phyloP scores from a whole-genome alignment of 805 yeast genomes.

The Cephaloascus fragrans region DNA sequence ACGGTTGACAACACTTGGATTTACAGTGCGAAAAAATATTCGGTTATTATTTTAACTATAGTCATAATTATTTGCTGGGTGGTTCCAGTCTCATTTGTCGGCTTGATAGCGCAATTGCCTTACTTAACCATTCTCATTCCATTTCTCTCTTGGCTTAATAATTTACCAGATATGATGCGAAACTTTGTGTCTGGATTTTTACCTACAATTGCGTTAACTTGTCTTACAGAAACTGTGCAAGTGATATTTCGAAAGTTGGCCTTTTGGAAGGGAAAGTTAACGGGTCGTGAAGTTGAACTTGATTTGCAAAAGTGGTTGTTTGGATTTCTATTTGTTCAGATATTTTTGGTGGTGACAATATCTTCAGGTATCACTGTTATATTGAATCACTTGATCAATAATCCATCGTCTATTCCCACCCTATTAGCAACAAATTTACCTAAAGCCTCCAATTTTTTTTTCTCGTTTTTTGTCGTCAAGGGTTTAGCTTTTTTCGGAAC shows the following conservation, averaged over 20 bases:
- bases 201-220: constrained; percentile 58
- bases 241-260: constrained; percentile 45
- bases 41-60: constrained; percentile 37
- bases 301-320: constrained; percentile 74
- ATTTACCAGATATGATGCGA: constrained; percentile 42
- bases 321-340: constrained; percentile 69
- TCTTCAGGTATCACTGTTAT: constrained; percentile 69
- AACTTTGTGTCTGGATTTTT: constrained; percentile 50
- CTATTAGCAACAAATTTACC: constrained; percentile 74
- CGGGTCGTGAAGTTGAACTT: constrained; percentile 55
- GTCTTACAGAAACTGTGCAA: constrained; percentile 56
- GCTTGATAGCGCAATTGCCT: constrained; percentile 67
- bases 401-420: constrained; percentile 65
- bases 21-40: constrained; percentile 23
- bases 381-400: constrained; percentile 49
- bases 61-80: constrained; percentile 55
- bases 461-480: constrained; percentile 64
- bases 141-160: constrained; percentile 42
- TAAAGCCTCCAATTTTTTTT: constrained; percentile 78
- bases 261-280: constrained; percentile 44
- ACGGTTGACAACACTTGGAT: constrained; percentile 23
- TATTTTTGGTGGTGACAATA: constrained; percentile 75
- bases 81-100: constrained; percentile 74
- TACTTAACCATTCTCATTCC: constrained; percentile 55
- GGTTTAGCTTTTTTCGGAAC: constrained; percentile 72